These are phyloP conservation scores for Gyrodon lividus DNA, from an alignment of 768 basidiomycete genomes.

Conservation along the genomic window DNA sequence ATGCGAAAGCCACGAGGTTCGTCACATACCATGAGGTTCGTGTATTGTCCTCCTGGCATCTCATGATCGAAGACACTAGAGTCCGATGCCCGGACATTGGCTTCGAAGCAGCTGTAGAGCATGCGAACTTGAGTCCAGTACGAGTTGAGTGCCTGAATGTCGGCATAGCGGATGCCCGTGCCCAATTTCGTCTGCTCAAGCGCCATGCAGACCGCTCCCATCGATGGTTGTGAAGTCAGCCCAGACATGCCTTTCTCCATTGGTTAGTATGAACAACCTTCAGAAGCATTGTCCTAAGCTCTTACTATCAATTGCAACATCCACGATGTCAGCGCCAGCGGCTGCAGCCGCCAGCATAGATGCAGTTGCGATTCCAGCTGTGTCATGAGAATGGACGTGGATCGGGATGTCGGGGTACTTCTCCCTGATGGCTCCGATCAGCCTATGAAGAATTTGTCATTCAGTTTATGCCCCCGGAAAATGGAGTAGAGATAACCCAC, in stretches of 20 bases:
- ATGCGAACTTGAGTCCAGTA: constrained; percentile 98
- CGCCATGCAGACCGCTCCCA: constrained; percentile 96
- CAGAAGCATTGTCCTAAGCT: constrained; percentile 6
- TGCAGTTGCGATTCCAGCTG: constrained; percentile 96
- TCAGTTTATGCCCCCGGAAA: constrained; percentile 2
- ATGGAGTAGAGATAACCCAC: constrained; percentile 43
- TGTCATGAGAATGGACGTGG: constrained; percentile 99
- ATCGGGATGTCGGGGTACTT: constrained; percentile 97
- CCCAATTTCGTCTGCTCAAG: constrained; percentile 92
- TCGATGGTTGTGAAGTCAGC: constrained; percentile 95
- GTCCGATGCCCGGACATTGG: constrained; percentile 95
- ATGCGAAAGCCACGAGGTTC: constrained; percentile 13
- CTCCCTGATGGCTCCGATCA: constrained; percentile 92
- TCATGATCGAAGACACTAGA: constrained; percentile 99
- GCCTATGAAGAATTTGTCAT: constrained; percentile 41
- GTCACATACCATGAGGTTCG: constrained; percentile 81
- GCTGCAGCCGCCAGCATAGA: constrained; percentile 95
- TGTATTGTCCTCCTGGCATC: constrained; percentile 98
- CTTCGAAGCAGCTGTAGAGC: constrained; percentile 96
- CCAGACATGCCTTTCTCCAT: constrained; percentile 85
- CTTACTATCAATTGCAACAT: constrained; percentile 98
- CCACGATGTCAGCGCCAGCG: constrained; percentile 97
- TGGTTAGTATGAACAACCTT: constrained; percentile 10
- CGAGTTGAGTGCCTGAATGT: constrained; percentile 94
- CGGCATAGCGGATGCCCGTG: constrained; percentile 94